Conservation (phyloP, 2,329 filamentous ascomycete genomes). For the Neoascochyta sp. region DNA sequence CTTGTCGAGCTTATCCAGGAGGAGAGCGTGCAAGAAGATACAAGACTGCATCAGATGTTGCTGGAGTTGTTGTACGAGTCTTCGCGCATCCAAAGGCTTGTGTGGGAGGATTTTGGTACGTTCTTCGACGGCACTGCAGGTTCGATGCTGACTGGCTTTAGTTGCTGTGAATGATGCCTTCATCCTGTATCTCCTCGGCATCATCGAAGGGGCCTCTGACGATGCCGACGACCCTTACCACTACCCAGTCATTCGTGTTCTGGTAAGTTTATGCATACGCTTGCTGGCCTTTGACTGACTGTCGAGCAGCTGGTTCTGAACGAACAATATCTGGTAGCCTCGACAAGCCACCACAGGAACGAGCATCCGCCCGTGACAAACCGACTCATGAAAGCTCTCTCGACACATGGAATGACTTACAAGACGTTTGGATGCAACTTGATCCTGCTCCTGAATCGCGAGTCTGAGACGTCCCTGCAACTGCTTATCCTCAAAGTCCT, state of each 20-base stretch:
- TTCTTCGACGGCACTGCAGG: conserved; percentile 4
- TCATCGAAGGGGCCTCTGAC: conserved; percentile 83
- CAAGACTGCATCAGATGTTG: conserved; percentile 71
- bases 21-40: conserved; percentile 59
- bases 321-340: conserved; percentile 91
- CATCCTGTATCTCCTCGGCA: conserved; percentile 74
- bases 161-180: conserved; percentile 70
- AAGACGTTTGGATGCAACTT: conserved; percentile 98
- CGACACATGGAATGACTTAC: conserved; percentile 72
- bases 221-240: conserved; percentile 92
- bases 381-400: conserved; percentile 86
- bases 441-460: conserved; percentile 89
- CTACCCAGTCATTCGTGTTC: conserved; percentile 86
- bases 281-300: conserved; percentile 1
- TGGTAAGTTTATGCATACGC: conserved; percentile 58
- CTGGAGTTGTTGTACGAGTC: conserved; percentile 94
- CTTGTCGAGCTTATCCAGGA: conserved; percentile 76
- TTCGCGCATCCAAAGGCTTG: conserved; percentile 83
- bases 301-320: conserved; percentile 76
- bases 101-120: conserved; percentile 71
- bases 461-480: conserved; percentile 88
- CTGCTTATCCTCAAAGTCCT: conserved; percentile 93
- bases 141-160: conserved; percentile 25
- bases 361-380: conserved; percentile 68
- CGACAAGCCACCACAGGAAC: conserved; percentile 39